Conservation (phyloP, 2,329 filamentous ascomycete genomes). For the Ceratocystis albifundus region DNA sequence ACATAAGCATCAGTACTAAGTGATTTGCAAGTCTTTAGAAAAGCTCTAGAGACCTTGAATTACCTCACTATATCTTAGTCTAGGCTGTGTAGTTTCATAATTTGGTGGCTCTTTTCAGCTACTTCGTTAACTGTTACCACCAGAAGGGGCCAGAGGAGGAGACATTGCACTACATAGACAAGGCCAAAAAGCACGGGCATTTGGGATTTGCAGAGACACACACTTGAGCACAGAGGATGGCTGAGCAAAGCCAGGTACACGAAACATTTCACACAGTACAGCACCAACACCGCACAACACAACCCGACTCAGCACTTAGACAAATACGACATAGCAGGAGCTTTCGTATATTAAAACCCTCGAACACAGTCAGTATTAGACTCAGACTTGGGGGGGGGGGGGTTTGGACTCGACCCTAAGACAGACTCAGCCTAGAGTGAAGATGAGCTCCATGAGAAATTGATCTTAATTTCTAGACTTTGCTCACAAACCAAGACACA, state of each 20-base stretch:
- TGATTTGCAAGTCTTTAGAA: neutral
- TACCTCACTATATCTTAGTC: neutral
- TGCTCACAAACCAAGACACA: neutral
- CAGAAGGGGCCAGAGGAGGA: neutral
- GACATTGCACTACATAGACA: neutral
- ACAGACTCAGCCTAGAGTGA: neutral
- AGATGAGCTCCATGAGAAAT: neutral
- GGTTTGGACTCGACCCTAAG: neutral
- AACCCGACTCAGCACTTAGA: too few relatives aligned
- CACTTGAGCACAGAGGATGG: neutral
- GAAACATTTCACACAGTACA: neutral
- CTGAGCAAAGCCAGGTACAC: slow-evolving; percentile 12
- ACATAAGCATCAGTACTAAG: neutral
- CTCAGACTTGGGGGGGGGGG: slow-evolving; percentile 1
- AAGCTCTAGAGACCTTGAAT: neutral
- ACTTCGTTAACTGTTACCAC: slow-evolving; percentile 3
- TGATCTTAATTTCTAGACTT: neutral
- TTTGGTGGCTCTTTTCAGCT: neutral
- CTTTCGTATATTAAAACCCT: neutral
- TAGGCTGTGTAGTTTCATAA: neutral
- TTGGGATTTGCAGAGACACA: neutral
- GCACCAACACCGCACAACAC: neutral
- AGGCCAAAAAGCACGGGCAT: neutral
- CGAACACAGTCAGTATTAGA: neutral
- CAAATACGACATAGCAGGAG: neutral